Evolutionary conservation across 225 moss, liverwort and hornwort species (phyloP).

Genomic region (Antitrichia curtipendula): DNA sequence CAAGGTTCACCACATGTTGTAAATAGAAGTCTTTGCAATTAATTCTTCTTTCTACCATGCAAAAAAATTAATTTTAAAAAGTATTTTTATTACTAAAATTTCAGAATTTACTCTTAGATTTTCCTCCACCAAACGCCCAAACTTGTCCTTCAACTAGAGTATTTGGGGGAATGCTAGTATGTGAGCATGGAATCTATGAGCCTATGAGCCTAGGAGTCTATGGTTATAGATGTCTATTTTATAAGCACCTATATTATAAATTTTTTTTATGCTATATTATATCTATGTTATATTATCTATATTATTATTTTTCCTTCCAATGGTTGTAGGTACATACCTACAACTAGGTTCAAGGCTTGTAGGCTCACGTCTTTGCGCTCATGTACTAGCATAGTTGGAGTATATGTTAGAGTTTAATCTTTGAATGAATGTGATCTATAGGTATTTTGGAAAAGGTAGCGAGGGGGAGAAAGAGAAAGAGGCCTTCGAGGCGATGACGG

Average conservation of each 20-base stretch:
- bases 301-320: no score
- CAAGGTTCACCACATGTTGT: fast-evolving
- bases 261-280: no score
- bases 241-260: no score
- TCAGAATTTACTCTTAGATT: neutral
- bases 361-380: no score
- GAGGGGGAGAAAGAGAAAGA: neutral
- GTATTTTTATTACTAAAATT: fast-evolving
- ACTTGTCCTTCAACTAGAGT: neutral
- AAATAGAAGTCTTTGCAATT: neutral
- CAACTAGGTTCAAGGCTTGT: no score
- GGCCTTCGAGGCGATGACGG: neutral
- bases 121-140: fast-evolving
- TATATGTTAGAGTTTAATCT: no score
- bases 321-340: no score
- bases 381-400: no score
- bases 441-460: neutral
- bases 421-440: neutral
- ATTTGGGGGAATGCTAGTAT: neutral
- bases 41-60: neutral
- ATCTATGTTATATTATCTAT: no score
- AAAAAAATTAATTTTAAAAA: neutral
- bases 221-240: no score
- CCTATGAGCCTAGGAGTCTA: no score
- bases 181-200: no score